Base-by-base conservation (phyloP, 1,284 basidiomycete genomes). In the Tausonia pullulans region DNA sequence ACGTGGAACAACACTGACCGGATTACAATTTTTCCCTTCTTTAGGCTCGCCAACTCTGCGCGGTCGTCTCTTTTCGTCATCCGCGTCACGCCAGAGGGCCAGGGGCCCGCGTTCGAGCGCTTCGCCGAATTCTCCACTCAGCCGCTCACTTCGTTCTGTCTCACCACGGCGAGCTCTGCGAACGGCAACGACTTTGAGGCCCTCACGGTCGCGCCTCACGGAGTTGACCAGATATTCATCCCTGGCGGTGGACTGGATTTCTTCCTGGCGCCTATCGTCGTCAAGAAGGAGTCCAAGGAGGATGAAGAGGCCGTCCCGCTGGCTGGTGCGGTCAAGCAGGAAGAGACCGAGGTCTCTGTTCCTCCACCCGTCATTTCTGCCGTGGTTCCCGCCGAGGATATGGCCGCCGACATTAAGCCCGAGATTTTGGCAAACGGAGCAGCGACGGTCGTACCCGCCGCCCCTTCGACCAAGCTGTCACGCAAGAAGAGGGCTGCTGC, bases 71-170 rank as follows among this genome's bases (percentile, higher is more conserved):
- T 90, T 76, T 83, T 90, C 55, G 88, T 86, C 13, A 79, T 88
- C 72, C 87, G 83, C 72, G 79, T 90, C 65, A 82, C 16, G 13
- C 11, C 77, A 78, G 6, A n/a, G n/a, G 1, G 3, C 6, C 77
- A 77, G 39, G 81, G 82, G 27, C 84, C 87, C 64, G 84, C 87
- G 58, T 75, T 78, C 39, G 77, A 80, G 44, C 79, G 82, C 71
- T 86, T 90, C 65, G 81, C 85, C 69, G 88, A 90, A 76, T 90
- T 90, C 73, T 27, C 78, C 79, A 45, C 87, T 87, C 45, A 87
- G 72, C 81, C 87, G 6, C 87, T 87, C 2, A 88, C 90, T 64
- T 87, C 89, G 73, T 88, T 90, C 72, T 87, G 88, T 69, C 87
- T 90, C 65, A 80, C 90, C 45, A 87, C 87, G 2, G 85, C 43